phyloP scores from a whole-genome alignment of 257 asterid genomes.

The Thymus quinquecostatus region DNA sequence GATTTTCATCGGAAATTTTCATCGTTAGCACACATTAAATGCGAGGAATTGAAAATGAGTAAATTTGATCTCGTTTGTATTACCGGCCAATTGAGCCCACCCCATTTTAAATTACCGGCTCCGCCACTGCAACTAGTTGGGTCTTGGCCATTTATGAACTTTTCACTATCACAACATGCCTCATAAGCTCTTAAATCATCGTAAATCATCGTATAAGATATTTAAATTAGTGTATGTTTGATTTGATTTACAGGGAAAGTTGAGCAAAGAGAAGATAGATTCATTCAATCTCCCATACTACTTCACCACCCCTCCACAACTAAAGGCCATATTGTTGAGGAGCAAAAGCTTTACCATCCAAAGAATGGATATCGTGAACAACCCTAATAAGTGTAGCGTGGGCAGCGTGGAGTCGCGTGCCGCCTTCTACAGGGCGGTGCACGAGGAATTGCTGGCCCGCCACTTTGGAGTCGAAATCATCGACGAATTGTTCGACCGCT shows the following conservation, averaged over 20 bases:
- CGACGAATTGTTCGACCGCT: slow-evolving; percentile 16
- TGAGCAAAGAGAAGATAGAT: slow-evolving; percentile 35
- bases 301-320: slow-evolving; percentile 19
- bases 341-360: slow-evolving; percentile 31
- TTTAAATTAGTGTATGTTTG: no score
- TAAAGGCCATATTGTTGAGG: slow-evolving; percentile 26
- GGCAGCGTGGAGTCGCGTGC: background rate
- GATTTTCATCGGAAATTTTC: no score
- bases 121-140: no score
- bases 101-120: no score
- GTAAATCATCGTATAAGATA: no score
- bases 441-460: slow-evolving; percentile 20
- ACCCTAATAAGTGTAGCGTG: slow-evolving; percentile 18
- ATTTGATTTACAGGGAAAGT: slow-evolving; percentile 12
- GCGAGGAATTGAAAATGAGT: no score
- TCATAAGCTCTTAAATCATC: no score
- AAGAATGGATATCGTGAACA: slow-evolving; percentile 35
- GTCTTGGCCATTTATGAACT: no score
- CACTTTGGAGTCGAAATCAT: slow-evolving; percentile 37
- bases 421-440: slow-evolving; percentile 23
- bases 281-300: slow-evolving; percentile 38
- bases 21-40: no score
- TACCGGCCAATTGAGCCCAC: no score
- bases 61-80: no score
- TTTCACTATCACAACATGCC: no score